Conservation (phyloP, 2,329 filamentous ascomycete species). For the Fusarium scirpi region DNA sequence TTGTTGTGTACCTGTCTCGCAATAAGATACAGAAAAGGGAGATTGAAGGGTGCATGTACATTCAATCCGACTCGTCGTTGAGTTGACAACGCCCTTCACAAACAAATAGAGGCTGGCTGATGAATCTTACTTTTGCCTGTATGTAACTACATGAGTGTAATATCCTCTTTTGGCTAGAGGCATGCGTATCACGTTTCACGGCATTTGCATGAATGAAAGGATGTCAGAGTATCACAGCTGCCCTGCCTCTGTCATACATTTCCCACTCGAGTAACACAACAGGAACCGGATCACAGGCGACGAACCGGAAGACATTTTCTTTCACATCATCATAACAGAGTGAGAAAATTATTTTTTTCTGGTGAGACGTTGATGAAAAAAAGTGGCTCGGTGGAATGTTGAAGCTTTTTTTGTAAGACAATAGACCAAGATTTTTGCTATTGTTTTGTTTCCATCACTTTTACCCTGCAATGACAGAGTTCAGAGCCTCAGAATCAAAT, state of each 20-base stretch:
- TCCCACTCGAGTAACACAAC: conserved; percentile 15
- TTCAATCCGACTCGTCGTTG: background rate
- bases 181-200: conserved; percentile 34
- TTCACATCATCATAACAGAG: background rate
- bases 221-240: conserved; percentile 26
- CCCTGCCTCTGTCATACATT: conserved; percentile 30
- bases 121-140: background rate
- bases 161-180: conserved; percentile 15
- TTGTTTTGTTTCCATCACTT: conserved; percentile 27
- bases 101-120: conserved; percentile 13
- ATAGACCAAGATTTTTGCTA: conserved; percentile 8
- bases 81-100: conserved; percentile 8
- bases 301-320: conserved; percentile 21
- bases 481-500: conserved; percentile 23
- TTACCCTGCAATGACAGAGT: conserved; percentile 21
- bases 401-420: conserved; percentile 23
- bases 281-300: conserved; percentile 32
- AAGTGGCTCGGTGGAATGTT: conserved; percentile 25
- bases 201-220: conserved; percentile 19
- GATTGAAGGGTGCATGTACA: conserved; percentile 9
- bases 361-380: conserved; percentile 28
- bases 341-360: conserved; percentile 4
- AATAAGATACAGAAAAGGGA: background rate
- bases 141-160: conserved; percentile 2
- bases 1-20: background rate